phyloP scores from a whole-genome alignment of 2,329 filamentous ascomycete species.

The Aspergillus novofumigatus region DNA sequence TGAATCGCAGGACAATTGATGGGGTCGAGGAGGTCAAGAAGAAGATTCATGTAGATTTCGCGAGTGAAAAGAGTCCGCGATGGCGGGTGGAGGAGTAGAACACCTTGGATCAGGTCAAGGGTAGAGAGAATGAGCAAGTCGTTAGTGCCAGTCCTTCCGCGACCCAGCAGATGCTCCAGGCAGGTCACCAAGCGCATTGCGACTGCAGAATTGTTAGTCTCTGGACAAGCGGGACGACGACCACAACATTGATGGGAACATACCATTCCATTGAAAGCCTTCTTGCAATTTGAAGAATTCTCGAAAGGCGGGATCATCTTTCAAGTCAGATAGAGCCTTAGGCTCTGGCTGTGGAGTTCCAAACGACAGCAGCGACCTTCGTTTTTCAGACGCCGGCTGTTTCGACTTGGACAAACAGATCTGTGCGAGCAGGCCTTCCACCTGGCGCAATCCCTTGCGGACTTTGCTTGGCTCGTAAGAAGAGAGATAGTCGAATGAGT shows the following conservation, averaged over 20 bases:
- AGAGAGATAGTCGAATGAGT: slow-evolving; percentile 94
- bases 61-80: slow-evolving; percentile 82
- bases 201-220: slow-evolving; percentile 47
- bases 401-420: slow-evolving; percentile 70
- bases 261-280: slow-evolving; percentile 93
- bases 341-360: slow-evolving; percentile 41
- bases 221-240: neutral
- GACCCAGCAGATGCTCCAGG: slow-evolving; percentile 79
- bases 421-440: slow-evolving; percentile 88
- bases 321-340: slow-evolving; percentile 66
- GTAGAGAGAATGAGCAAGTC: slow-evolving; percentile 84
- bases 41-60: slow-evolving; percentile 92
- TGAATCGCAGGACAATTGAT: slow-evolving; percentile 90
- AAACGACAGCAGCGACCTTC: slow-evolving; percentile 39
- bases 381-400: slow-evolving; percentile 36
- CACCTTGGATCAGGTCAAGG: slow-evolving; percentile 83
- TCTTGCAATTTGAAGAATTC: slow-evolving; percentile 97
- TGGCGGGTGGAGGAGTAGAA: slow-evolving; percentile 82
- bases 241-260: slow-evolving; percentile 11
- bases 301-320: slow-evolving; percentile 80
- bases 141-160: slow-evolving; percentile 74
- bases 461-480: slow-evolving; percentile 88
- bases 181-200: slow-evolving; percentile 79
- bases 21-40: slow-evolving; percentile 90
- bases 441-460: slow-evolving; percentile 87